These are phyloP conservation scores for Plectranthus barbatus DNA, from an alignment of 257 asterid species.

Conservation along the genomic window DNA sequence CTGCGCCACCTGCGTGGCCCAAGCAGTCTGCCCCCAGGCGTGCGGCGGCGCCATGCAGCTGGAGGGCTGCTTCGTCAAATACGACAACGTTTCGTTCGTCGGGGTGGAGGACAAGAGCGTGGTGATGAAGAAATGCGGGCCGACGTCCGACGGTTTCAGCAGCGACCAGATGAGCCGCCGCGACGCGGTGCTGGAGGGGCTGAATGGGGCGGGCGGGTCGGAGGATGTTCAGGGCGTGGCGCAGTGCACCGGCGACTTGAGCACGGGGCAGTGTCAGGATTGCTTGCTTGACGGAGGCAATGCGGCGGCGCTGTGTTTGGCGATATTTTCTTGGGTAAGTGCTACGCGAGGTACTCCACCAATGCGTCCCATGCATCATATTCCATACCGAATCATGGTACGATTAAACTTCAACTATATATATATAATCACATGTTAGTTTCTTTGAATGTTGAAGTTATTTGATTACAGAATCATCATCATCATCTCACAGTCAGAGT, in stretches of 20 bases:
- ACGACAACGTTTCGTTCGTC: slow-evolving; percentile 58
- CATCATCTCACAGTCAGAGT: too few relatives aligned
- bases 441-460: not conserved
- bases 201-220: slow-evolving; percentile 64
- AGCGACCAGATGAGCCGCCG: slow-evolving; percentile 49
- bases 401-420: not conserved
- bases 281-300: slow-evolving; percentile 76
- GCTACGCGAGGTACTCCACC: slow-evolving; percentile 84
- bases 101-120: slow-evolving; percentile 76
- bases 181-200: slow-evolving; percentile 53
- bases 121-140: slow-evolving; percentile 85
- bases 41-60: slow-evolving; percentile 68
- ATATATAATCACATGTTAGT: too few relatives aligned
- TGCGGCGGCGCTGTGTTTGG: slow-evolving; percentile 81
- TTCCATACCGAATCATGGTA: slow-evolving; percentile 50
- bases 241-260: slow-evolving; percentile 90
- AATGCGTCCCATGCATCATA: slow-evolving; percentile 43
- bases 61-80: slow-evolving; percentile 78
- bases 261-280: slow-evolving; percentile 77
- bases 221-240: slow-evolving; percentile 75
- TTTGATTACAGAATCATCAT: slow-evolving; percentile 23
- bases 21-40: slow-evolving; percentile 61
- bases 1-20: slow-evolving; percentile 79
- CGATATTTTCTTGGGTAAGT: slow-evolving; percentile 80
- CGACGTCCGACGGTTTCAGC: slow-evolving; percentile 50